Base-by-base conservation (phyloP, 2,329 filamentous ascomycete genomes). In the Hymenoscyphus repandus region DNA sequence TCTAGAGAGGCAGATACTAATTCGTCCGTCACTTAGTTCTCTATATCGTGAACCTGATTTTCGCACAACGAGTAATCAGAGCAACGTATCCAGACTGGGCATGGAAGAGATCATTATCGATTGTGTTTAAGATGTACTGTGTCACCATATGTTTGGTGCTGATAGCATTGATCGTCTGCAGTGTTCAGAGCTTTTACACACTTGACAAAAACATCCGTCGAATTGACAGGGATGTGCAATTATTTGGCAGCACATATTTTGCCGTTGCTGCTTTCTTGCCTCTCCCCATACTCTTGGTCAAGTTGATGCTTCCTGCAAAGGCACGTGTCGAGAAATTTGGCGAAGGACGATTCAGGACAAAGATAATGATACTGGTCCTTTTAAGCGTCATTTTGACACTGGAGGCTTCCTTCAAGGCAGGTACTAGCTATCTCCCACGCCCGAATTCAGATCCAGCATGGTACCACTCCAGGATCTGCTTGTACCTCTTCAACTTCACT, bases 401-500 rank as follows among this genome's bases (percentile, higher is more conserved):
- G 10, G 87, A 87, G 27, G 86, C 88, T 2, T 71, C 73, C 13
- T 91, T 89, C 70, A 79, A 88, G 33, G 73, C 79, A 30, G 85
- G 76, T 13, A 79, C 78, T 1, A 47, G 37, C 7, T 60, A 55
- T 22, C 36, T 55, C 2, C 63, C 72, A 0, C 76, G 75, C 27
- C 79, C 74, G 3, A 60, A 62, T 50, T 71, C 40, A 10, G 38
- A 80, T 51, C 82, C 86, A 1, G 83, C 83, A 5, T 87, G 83
- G 77, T 92, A 84, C 65, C 78, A 89, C 61, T 72, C 72, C 62
- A 87, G 85, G 65, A 78, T 82, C 1, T 81, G 79, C 61, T 95
- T 90, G 72, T 95, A 93, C 71, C 70, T 82, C 63, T 88, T 93
- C 72, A 87, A 88, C 70, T 95, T 88, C 64, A 72, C 72, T 13